Evolutionary conservation across 768 basidiomycete genomes (phyloP).

Genomic region (Trametes elegans): DNA sequence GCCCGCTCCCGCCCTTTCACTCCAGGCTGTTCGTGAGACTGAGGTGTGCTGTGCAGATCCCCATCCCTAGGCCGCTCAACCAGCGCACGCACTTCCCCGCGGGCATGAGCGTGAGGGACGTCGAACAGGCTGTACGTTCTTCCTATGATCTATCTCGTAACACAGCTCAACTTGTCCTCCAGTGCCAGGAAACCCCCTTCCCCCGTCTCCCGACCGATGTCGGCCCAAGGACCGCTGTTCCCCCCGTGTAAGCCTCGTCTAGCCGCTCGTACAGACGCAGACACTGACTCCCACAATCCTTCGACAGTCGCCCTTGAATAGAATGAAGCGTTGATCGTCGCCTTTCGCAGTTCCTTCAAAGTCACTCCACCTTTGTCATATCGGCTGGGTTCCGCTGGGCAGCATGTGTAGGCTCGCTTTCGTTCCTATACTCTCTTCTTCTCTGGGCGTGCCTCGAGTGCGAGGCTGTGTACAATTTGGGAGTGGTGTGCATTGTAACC

Average conservation of each 20-base stretch:
- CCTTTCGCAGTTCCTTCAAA: no score
- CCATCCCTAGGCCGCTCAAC: constrained; percentile 1
- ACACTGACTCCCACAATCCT: neutral
- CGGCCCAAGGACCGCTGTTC: constrained; percentile 31
- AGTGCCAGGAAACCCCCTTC: constrained; percentile 19
- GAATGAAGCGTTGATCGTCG: no score
- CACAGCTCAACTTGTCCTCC: neutral
- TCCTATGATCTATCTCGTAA: neutral
- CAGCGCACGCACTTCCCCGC: constrained; percentile 22
- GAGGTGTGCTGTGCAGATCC: neutral
- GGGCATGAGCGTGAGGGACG: constrained; percentile 18
- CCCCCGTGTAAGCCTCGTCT: constrained; percentile 25
- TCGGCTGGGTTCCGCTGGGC: no score
- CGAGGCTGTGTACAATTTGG: neutral
- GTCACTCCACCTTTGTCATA: no score
- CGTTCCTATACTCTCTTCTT: neutral
- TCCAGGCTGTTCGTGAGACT: neutral
- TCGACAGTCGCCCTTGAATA: neutral
- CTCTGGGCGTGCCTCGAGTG: neutral
- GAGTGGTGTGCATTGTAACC: no score
- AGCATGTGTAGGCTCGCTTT: no score
- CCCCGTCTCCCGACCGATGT: constrained; percentile 24
- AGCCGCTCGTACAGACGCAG: neutral
- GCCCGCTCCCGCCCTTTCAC: neutral
- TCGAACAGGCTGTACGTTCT: constrained; percentile 23